Conservation (phyloP, 495 filamentous ascomycete genomes). For the Platismatia glauca region DNA sequence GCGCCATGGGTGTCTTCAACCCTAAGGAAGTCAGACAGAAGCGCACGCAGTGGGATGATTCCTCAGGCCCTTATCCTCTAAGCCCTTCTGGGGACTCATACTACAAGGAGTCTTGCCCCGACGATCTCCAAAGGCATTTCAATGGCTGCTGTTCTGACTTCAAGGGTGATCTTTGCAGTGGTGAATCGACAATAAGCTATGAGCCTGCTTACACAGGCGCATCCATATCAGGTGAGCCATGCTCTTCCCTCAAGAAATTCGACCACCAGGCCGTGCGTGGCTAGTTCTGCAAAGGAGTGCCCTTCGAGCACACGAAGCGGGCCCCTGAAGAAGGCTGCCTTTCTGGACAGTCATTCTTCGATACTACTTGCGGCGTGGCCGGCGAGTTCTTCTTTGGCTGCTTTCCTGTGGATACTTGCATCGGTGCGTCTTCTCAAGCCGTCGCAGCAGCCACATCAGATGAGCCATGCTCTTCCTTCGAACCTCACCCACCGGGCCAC, state of each 20-base stretch:
- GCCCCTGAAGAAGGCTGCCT: neutral
- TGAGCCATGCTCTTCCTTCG: neutral
- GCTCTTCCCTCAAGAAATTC: neutral
- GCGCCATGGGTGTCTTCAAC: neutral
- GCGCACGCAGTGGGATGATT: neutral
- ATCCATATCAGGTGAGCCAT: neutral
- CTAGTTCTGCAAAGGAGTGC: neutral
- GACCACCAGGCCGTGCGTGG: neutral
- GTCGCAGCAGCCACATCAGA: neutral
- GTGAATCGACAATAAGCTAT: too few species aligned
- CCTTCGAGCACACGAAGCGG: neutral
- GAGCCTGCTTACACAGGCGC: too few species aligned
- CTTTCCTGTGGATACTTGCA: neutral
- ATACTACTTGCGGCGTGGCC: neutral
- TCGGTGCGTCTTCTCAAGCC: neutral
- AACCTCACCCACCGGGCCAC: neutral
- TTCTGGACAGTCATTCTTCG: neutral
- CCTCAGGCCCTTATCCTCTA: neutral
- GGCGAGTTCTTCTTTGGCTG: neutral
- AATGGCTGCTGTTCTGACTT: too few species aligned
- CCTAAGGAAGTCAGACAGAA: neutral
- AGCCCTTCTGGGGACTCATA: neutral
- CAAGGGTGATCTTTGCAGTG: too few species aligned
- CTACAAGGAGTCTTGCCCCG: neutral
- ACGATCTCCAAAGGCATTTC: too few species aligned